Evolutionary conservation across 257 asterid species (phyloP).

Genomic region (Salvia rosmarinus): DNA sequence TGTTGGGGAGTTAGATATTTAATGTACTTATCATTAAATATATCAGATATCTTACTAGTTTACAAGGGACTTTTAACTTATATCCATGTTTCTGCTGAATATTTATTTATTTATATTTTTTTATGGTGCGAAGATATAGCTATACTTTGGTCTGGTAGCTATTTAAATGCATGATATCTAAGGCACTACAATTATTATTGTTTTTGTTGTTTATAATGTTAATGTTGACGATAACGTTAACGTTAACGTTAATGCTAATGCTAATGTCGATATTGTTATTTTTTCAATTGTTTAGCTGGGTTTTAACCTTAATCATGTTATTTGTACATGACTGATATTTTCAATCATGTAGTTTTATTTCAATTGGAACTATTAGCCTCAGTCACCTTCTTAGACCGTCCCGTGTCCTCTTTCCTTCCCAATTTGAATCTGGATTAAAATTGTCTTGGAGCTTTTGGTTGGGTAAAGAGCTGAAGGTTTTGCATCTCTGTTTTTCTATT

Average conservation of each 20-base stretch:
- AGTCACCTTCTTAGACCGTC: neutral
- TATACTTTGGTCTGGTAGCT: constrained; percentile 3
- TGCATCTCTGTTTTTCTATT: neutral
- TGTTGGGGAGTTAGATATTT: constrained; percentile 15
- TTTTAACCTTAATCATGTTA: constrained; percentile 22
- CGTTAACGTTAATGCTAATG: no score
- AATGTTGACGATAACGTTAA: no score
- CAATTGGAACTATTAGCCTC: constrained; percentile 6
- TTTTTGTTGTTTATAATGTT: neutral
- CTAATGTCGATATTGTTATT: neutral
- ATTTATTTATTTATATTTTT: neutral
- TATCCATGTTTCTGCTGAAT: neutral
- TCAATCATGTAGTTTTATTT: neutral
- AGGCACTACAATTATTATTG: neutral
- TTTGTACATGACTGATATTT: constrained; percentile 2
- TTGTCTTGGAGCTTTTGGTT: neutral
- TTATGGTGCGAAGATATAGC: constrained; percentile 7
- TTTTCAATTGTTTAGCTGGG: constrained; percentile 17
- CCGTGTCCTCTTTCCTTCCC: neutral
- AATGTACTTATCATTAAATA: constrained; percentile 5
- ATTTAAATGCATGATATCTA: constrained; percentile 4
- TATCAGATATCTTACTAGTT: neutral
- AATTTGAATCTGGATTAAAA: neutral
- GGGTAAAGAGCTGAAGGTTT: constrained; percentile 8
- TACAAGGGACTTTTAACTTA: constrained; percentile 9